Evolutionary conservation across 2,329 filamentous ascomycete genomes (phyloP).

Genomic region (Stemphylium lycopersici): DNA sequence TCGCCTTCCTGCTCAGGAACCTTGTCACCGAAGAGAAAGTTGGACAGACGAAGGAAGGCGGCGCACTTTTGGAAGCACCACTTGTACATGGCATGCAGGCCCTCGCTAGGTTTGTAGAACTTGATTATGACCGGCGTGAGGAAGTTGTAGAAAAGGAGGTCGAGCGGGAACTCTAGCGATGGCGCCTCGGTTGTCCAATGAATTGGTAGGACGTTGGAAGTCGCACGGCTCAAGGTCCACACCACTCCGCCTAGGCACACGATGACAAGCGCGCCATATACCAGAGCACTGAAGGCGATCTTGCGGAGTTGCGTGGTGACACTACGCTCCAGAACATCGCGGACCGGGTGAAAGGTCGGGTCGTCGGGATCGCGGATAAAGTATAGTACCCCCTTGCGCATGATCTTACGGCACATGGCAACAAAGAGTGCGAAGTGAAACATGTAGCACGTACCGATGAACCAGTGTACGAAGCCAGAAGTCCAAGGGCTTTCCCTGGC

Average conservation of each 20-base stretch:
- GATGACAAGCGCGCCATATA: constrained; percentile 92
- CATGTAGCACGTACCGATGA: constrained; percentile 98
- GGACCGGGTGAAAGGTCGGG: constrained; percentile 95
- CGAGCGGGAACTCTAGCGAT: constrained; percentile 90
- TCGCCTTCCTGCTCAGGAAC: constrained; percentile 80
- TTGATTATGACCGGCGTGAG: constrained; percentile 86
- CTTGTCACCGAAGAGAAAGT: constrained; percentile 91
- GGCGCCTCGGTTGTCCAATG: constrained; percentile 94
- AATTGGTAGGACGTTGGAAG: constrained; percentile 79
- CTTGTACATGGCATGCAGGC: constrained; percentile 81
- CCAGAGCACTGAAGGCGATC: constrained; percentile 92
- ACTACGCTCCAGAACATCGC: constrained; percentile 92
- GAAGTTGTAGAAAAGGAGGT: constrained; percentile 96
- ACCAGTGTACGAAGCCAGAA: constrained; percentile 97
- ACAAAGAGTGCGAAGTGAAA: constrained; percentile 99
- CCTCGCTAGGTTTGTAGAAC: constrained; percentile 84
- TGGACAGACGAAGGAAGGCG: constrained; percentile 77
- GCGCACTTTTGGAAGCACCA: constrained; percentile 97
- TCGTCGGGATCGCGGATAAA: constrained; percentile 99
- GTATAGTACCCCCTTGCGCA: constrained; percentile 93
- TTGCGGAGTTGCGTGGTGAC: constrained; percentile 93
- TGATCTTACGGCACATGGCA: constrained; percentile 97
- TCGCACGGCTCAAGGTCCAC: constrained; percentile 78
- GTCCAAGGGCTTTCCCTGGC: constrained; percentile 80
- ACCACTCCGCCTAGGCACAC: constrained; percentile 94